These are phyloP conservation scores for Hymenoscyphus occultus DNA, from an alignment of 2,329 filamentous ascomycete species.

Conservation along the genomic window DNA sequence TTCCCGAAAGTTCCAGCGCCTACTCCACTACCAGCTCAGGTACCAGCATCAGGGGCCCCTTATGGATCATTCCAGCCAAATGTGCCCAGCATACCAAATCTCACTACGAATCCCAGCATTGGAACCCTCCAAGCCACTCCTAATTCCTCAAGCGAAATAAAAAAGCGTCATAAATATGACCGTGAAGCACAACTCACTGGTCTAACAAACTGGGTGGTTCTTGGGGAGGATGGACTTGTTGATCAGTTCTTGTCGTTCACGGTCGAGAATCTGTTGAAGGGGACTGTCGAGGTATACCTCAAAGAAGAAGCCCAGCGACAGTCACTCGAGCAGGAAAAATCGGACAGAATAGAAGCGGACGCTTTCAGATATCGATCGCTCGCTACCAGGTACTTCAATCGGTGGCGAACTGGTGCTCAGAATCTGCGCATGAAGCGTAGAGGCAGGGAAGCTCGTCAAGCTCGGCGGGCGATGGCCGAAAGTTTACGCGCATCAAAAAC, in stretches of 20 bases:
- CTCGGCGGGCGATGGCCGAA: slow-evolving; percentile 32
- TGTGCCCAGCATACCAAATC: not conserved
- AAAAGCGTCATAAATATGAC: slow-evolving; percentile 6
- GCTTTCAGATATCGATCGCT: slow-evolving; percentile 31
- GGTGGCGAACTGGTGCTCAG: slow-evolving; percentile 32
- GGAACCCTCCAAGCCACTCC: slow-evolving; percentile 1
- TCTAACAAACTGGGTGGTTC: slow-evolving; percentile 30
- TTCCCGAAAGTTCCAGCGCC: not conserved
- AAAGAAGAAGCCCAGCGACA: slow-evolving; percentile 25
- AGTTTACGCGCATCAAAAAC: slow-evolving; percentile 27
- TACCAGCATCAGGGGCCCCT: not conserved
- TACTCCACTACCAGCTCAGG: not conserved
- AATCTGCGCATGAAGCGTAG: slow-evolving; percentile 28
- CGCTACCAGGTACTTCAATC: slow-evolving; percentile 32
- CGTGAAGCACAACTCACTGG: slow-evolving; percentile 14
- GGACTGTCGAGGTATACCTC: slow-evolving; percentile 21
- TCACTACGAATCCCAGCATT: not conserved
- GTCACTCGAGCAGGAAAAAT: slow-evolving; percentile 22
- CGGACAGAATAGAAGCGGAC: slow-evolving; percentile 23
- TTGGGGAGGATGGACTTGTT: slow-evolving; percentile 34
- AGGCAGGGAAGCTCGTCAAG: slow-evolving; percentile 33
- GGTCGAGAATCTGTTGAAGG: slow-evolving; percentile 26
- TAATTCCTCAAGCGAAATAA: not conserved
- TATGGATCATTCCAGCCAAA: not conserved
- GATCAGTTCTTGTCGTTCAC: slow-evolving; percentile 33